Evolutionary conservation across 345 rosid genomes (phyloP), one percentile per base, ranked within the genome.

Genomic region (Hirschfeldia incana): DNA sequence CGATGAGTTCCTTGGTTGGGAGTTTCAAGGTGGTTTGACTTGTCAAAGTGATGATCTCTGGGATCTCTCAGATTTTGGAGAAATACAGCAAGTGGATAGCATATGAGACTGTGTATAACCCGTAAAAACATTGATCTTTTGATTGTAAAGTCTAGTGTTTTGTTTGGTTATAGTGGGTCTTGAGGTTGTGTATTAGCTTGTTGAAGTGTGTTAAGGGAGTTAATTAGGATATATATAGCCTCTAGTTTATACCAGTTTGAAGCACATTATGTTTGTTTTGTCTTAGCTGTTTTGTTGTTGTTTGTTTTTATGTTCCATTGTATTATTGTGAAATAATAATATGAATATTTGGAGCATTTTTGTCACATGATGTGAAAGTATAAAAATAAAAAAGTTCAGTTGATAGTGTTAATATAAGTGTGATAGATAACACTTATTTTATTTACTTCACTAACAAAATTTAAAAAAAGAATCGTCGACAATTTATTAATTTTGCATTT

Each of bases 1-100:
- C 63, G 80, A 79, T 1, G 84, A 83, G 51, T 73, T 84, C 85
- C 21, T 83, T 76, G 85, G 83, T 62, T 84, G 81, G 88, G 86
- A 84, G 65, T 42, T 73, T 65, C 68, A 80, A 57, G 39, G 39
- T 26, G 62, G 67, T 69, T 61, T 76, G 61, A 53, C 72, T 60
- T 66, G 70, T 44, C 77, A 60, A 69, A 73, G 32, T 78, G 55
- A 58, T 70, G 74, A 78, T 59, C 67, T 80, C 8, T 74, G 82
- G 82, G 77, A 71, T 66, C 70, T 80, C 60, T 80, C 76, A 17
- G 75, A 69, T 37, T 39, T 74, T 64, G 83, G 76, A 74, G 76
- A 75, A 34, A 69, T 80, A 64, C 39, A 64, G 33, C 46, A 75
- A 57, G 12, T 75, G 73, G 44, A 55, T 75, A 10, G 68, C 60